A percentile compares a stretch with the other conserved stretches of the same genome.
Evolutionary conservation across 345 rosid genomes (phyloP).

Genomic region (Triadica sebifera): DNA sequence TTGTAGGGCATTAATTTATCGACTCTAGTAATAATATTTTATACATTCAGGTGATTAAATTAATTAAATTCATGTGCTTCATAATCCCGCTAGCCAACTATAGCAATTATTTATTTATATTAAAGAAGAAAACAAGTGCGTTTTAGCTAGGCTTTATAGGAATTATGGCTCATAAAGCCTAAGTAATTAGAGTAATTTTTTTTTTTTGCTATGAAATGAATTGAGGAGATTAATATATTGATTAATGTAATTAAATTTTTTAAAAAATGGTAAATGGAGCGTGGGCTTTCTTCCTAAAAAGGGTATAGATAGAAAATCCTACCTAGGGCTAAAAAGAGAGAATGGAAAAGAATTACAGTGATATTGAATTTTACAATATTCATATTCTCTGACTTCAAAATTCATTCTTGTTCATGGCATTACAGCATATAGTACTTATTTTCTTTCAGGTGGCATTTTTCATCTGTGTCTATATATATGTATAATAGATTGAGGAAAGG

Average conservation of each 20-base stretch:
- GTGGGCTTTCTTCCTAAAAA: background rate
- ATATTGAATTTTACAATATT: too few species aligned
- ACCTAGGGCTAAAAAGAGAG: too few species aligned
- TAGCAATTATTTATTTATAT: background rate
- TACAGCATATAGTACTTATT: too few species aligned
- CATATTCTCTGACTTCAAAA: too few species aligned
- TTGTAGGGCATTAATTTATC: background rate
- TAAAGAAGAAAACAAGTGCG: background rate
- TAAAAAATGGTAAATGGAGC: background rate
- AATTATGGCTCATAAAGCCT: slow-evolving; percentile 6
- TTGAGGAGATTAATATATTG: background rate
- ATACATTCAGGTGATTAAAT: background rate
- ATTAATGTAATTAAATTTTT: background rate
- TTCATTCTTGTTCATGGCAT: too few species aligned
- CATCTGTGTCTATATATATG: too few species aligned
- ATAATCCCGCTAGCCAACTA: background rate
- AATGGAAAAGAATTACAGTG: too few species aligned
- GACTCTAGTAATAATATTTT: background rate
- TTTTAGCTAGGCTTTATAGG: background rate
- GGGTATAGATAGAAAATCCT: background rate
- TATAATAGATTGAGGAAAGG: too few species aligned
- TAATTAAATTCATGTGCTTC: background rate
- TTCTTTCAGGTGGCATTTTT: too few species aligned
- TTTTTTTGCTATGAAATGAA: background rate
- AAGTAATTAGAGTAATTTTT: background rate